phyloP scores from a whole-genome alignment of 2,329 filamentous ascomycete genomes.

The Gyromitra esculenta region DNA sequence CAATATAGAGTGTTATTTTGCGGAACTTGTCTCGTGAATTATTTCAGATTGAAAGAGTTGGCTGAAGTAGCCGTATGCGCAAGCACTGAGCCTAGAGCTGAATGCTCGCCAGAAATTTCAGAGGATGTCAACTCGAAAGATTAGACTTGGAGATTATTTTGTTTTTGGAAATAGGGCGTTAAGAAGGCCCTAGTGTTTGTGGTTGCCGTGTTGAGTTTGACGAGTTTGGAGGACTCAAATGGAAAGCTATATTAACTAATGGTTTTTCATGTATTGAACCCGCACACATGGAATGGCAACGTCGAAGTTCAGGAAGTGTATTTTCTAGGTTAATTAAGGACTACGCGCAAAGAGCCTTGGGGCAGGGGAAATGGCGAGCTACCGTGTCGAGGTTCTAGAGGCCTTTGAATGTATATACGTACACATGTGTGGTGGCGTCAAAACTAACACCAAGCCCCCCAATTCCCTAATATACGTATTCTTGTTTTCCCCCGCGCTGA shows the following conservation, averaged over 20 bases:
- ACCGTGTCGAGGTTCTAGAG: no score
- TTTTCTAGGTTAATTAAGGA: neutral
- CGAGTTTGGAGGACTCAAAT: neutral
- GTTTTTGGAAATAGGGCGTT: neutral
- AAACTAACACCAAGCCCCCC: neutral
- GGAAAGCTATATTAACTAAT: neutral
- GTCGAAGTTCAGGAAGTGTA: neutral
- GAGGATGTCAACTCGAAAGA: neutral
- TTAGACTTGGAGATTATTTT: neutral
- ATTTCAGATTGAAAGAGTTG: slow-evolving; percentile 40
- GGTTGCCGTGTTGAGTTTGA: neutral
- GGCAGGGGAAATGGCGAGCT: neutral
- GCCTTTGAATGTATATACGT: no score
- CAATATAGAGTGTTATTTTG: slow-evolving; percentile 35
- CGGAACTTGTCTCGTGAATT: slow-evolving; percentile 45
- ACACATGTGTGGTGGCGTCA: neutral
- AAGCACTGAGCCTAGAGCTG: neutral
- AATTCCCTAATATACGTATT: neutral
- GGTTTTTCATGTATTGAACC: neutral
- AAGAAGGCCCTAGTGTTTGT: neutral
- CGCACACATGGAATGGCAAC: neutral
- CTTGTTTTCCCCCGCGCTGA: neutral
- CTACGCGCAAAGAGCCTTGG: neutral
- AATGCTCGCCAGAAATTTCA: neutral
- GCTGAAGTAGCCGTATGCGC: slow-evolving; percentile 12